A percentile compares a stretch with the other conserved stretches of the same genome.
Evolutionary conservation across 1,284 basidiomycete species (phyloP).

Genomic region (Apiotrichum gamsii): DNA sequence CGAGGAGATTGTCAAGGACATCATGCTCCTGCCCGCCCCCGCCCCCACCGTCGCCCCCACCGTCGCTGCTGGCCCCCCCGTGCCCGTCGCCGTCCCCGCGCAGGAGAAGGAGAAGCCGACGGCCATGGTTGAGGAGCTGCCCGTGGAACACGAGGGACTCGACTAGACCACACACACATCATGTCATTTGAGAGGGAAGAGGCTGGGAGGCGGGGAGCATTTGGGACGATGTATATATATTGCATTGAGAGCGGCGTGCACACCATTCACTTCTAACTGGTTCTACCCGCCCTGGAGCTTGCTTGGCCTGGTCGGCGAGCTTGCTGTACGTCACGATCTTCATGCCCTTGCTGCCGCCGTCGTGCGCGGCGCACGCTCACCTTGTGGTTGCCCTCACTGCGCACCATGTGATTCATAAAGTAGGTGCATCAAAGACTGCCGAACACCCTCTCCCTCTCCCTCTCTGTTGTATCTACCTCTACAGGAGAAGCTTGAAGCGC

Average conservation of each 20-base stretch:
- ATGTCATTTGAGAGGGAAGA: too few species aligned
- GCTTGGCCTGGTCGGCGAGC: too few species aligned
- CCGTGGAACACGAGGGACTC: constrained; percentile 33
- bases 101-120: constrained; percentile 10
- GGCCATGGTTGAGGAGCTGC: constrained; percentile 32
- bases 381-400: background rate
- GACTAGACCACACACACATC: constrained; percentile 17
- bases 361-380: too few species aligned
- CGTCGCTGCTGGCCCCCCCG: too few species aligned
- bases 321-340: too few species aligned
- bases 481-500: constrained; percentile 43
- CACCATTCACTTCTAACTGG: too few species aligned
- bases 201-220: too few species aligned
- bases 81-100: constrained; percentile 13
- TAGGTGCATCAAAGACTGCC: background rate
- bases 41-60: too few species aligned
- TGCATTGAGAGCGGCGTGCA: too few species aligned
- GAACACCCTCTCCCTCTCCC: background rate
- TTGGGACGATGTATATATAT: too few species aligned
- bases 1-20: constrained; percentile 62
- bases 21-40: constrained; percentile 46
- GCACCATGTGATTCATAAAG: background rate
- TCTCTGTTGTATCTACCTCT: constrained; percentile 3
- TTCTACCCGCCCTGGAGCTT: too few species aligned
- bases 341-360: too few species aligned